Conservation (phyloP, 305 asterid species). For the Nicotiana rustica region DNA sequence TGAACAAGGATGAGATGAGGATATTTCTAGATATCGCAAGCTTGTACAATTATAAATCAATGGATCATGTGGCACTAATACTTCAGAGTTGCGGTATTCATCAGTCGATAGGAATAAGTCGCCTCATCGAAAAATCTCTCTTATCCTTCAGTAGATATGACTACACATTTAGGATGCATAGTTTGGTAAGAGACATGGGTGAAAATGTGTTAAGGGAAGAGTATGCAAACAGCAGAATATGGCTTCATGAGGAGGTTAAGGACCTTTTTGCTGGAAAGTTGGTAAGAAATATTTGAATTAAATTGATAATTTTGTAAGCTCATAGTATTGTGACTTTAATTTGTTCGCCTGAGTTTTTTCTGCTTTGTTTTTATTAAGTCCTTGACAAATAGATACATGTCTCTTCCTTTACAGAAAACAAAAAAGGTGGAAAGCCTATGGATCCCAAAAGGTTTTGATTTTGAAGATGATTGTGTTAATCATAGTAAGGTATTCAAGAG, state of each 20-base stretch:
- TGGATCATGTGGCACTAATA: neutral
- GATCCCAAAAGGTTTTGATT: neutral
- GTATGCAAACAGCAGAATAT: neutral
- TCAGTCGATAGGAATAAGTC: neutral
- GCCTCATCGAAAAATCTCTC: slow-evolving; percentile 5
- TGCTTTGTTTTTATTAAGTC: neutral
- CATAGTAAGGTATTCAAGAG: neutral
- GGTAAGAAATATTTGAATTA: neutral
- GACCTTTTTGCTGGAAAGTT: neutral
- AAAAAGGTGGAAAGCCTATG: neutral
- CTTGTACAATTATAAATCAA: neutral
- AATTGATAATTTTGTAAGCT: no score
- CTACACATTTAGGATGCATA: slow-evolving; percentile 2
- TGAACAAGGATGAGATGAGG: no score
- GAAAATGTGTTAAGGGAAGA: neutral
- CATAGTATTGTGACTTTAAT: neutral
- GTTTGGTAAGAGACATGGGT: slow-evolving; percentile 30
- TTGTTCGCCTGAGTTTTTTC: neutral
- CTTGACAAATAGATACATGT: neutral
- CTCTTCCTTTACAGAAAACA: neutral
- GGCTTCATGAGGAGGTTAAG: neutral
- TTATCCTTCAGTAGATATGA: neutral
- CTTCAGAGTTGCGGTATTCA: neutral
- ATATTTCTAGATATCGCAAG: neutral
- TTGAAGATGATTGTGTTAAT: neutral